phyloP scores from a whole-genome alignment of 2,329 filamentous ascomycete species.

The Westerdykella sp. region DNA sequence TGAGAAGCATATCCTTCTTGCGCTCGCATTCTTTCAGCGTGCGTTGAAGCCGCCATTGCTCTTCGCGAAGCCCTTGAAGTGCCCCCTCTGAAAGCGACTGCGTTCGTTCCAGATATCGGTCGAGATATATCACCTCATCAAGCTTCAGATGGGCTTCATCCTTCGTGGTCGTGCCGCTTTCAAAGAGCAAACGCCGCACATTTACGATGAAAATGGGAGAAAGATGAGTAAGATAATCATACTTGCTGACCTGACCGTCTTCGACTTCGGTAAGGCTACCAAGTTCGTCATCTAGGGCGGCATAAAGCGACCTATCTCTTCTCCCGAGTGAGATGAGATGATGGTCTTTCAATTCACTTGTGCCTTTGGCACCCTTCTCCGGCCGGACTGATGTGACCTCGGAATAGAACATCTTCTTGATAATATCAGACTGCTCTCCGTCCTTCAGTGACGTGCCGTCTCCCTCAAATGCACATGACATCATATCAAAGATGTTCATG shows the following conservation, averaged over 20 bases:
- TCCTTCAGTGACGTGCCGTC: conserved; percentile 54
- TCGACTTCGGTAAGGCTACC: conserved; percentile 64
- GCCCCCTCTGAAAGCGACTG: conserved; percentile 28
- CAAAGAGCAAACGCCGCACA: conserved; percentile 74
- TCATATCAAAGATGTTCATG: conserved; percentile 80
- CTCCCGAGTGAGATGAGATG: conserved; percentile 54
- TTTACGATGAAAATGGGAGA: conserved; percentile 85
- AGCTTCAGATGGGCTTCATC: conserved; percentile 61
- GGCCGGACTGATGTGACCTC: conserved; percentile 44
- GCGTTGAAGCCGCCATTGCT: conserved; percentile 69
- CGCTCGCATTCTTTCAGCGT: conserved; percentile 53
- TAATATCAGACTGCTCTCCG: conserved; percentile 72
- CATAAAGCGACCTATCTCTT: conserved; percentile 64
- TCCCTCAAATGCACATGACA: conserved; percentile 81
- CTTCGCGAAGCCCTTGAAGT: conserved; percentile 58
- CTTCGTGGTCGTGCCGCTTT: conserved; percentile 50
- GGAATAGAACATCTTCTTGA: conserved; percentile 49
- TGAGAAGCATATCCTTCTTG: conserved; percentile 38
- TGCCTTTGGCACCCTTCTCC: conserved; percentile 36
- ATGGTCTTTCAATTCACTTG: conserved; percentile 56
- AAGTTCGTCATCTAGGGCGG: conserved; percentile 79
- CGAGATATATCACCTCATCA: conserved; percentile 76
- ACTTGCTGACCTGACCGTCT: conserved; percentile 18
- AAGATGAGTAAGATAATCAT: conserved; percentile 48
- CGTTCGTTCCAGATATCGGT: conserved; percentile 60